phyloP scores from a whole-genome alignment of 164 flowering plant species.

The Nymphaea thermarum region DNA sequence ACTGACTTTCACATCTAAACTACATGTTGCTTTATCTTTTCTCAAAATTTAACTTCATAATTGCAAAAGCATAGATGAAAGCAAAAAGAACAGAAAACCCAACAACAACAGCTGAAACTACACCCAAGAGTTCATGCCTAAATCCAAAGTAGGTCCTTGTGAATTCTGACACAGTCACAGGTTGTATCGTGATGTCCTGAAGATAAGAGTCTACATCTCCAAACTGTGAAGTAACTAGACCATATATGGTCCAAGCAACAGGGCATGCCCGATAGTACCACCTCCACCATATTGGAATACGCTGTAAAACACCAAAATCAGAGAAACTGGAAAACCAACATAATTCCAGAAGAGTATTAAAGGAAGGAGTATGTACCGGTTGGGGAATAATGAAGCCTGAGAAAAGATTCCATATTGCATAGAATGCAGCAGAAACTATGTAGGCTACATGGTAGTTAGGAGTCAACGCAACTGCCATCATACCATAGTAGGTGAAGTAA shows the following conservation, averaged over 20 bases:
- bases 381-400: constrained; percentile 25
- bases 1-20: neutral
- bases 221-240: constrained; percentile 3
- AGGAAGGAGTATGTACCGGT: constrained; percentile 12
- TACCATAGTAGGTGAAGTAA: constrained; percentile 21
- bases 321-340: neutral
- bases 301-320: neutral
- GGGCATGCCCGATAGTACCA: constrained; percentile 5
- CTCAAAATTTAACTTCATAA: constrained; percentile 9
- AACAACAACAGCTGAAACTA: neutral
- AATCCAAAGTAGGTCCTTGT: constrained; percentile 6
- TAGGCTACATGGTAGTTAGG: constrained; percentile 18
- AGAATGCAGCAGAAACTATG: constrained; percentile 19
- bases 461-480: constrained; percentile 21
- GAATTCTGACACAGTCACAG: neutral
- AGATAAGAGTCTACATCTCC: neutral
- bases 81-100: constrained; percentile 5
- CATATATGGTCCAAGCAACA: constrained; percentile 4
- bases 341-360: neutral
- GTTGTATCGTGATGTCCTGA: constrained; percentile 1
- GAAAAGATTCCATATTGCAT: constrained; percentile 20
- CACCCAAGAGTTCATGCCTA: constrained; percentile 8
- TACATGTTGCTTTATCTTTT: constrained; percentile 2
- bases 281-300: constrained; percentile 7
- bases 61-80: constrained; percentile 3